Conservation (phyloP, 192 early-diverging fungal species). For the Mortierella hygrophila region DNA sequence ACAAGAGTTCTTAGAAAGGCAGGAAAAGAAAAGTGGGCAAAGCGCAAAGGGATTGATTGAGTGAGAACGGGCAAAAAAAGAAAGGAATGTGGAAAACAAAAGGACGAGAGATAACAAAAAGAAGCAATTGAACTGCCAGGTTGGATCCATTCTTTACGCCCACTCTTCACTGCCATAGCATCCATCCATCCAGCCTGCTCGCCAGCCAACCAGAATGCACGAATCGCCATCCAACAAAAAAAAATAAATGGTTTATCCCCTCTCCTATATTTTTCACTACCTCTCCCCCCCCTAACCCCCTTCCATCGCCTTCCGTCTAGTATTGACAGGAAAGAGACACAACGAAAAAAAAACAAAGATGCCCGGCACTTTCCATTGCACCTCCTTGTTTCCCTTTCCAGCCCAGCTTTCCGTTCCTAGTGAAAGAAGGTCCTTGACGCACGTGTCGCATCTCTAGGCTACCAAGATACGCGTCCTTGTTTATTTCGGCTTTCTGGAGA, state of each 20-base stretch:
- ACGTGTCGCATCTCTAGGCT: neutral
- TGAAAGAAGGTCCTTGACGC: neutral
- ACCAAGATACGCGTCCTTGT: neutral
- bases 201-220: too few relatives aligned
- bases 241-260: neutral
- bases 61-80: neutral
- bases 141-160: neutral
- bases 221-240: neutral
- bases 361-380: neutral
- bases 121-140: neutral
- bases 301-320: neutral
- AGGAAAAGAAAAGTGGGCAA: neutral
- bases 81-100: neutral
- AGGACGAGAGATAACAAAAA: neutral
- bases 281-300: neutral
- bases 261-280: neutral
- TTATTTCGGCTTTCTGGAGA: neutral
- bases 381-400: neutral
- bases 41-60: neutral
- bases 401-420: neutral
- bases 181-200: too few relatives aligned
- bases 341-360: neutral
- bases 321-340: neutral
- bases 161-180: neutral
- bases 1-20: neutral